These are phyloP conservation scores for Millerago galiae DNA, from an alignment of 805 yeast species.

Conservation along the genomic window DNA sequence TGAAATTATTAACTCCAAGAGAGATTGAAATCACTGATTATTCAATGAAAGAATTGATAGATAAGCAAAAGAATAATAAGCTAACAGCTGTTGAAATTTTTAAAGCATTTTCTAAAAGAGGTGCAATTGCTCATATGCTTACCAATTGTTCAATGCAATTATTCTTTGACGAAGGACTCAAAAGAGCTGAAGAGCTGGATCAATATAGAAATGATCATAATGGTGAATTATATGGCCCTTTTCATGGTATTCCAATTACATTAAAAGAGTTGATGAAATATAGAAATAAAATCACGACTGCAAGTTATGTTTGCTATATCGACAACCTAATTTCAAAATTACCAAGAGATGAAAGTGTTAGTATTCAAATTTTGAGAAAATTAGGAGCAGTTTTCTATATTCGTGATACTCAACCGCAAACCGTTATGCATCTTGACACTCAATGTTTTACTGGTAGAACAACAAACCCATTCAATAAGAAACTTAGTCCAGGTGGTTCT, in stretches of 20 bases:
- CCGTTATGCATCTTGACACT: slow-evolving; percentile 65
- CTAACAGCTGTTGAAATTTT: slow-evolving; percentile 38
- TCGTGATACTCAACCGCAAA: slow-evolving; percentile 64
- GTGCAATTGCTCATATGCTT: slow-evolving; percentile 51
- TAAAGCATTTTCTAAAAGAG: slow-evolving; percentile 50
- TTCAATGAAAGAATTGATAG: slow-evolving; percentile 15
- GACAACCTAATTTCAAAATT: slow-evolving; percentile 30
- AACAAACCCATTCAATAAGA: slow-evolving; percentile 51
- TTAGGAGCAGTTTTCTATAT: slow-evolving; percentile 50
- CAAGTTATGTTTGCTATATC: slow-evolving; percentile 51
- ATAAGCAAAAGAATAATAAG: slow-evolving; percentile 23
- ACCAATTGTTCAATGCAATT: slow-evolving; percentile 30
- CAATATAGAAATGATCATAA: slow-evolving; percentile 31
- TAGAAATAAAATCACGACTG: slow-evolving; percentile 51
- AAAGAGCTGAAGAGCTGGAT: slow-evolving; percentile 51
- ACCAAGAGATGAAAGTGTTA: slow-evolving; percentile 41
- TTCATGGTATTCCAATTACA: slow-evolving; percentile 66
- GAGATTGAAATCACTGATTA: slow-evolving; percentile 19
- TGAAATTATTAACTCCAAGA: slow-evolving; percentile 11
- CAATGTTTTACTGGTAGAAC: slow-evolving; percentile 54
- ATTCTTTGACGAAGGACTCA: slow-evolving; percentile 54
- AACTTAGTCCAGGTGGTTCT: slow-evolving; percentile 60
- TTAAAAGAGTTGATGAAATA: slow-evolving; percentile 59
- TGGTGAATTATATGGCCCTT: slow-evolving; percentile 53
- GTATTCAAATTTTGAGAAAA: slow-evolving; percentile 34